phyloP scores from a whole-genome alignment of 768 basidiomycete species.

The Paxillus ammoniavirescens region DNA sequence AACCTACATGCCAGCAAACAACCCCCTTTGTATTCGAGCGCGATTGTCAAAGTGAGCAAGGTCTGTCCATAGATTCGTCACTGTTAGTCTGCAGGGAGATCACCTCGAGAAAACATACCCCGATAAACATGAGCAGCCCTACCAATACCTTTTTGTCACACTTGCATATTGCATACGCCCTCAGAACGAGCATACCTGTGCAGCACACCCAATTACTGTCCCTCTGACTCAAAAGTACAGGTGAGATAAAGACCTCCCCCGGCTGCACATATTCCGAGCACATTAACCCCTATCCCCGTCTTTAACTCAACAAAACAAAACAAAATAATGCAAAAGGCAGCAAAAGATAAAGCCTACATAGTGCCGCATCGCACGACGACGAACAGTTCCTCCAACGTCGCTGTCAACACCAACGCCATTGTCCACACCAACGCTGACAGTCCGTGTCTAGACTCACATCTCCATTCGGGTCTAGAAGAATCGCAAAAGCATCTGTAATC shows the following conservation, averaged over 20 bases:
- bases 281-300: neutral
- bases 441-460: neutral
- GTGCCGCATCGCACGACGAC: neutral
- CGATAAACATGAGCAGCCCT: no score
- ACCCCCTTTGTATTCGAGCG: no score
- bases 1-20: no score
- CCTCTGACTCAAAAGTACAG: no score
- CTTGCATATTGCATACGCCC: no score
- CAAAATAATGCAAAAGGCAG: no score
- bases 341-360: neutral
- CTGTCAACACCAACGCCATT: neutral
- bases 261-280: conserved; percentile 4
- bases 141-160: no score
- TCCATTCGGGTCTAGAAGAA: neutral
- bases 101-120: no score
- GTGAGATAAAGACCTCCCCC: neutral
- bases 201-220: neutral
- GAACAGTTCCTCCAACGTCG: neutral
- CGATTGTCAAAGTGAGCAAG: no score
- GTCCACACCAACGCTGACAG: neutral
- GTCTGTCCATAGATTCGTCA: no score
- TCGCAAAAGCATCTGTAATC: conserved; percentile 2
- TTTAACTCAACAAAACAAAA: neutral
- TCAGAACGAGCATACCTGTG: no score
- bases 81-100: no score